phyloP scores from a whole-genome alignment of 2,329 filamentous ascomycete genomes.

The Colletotrichum navitas region DNA sequence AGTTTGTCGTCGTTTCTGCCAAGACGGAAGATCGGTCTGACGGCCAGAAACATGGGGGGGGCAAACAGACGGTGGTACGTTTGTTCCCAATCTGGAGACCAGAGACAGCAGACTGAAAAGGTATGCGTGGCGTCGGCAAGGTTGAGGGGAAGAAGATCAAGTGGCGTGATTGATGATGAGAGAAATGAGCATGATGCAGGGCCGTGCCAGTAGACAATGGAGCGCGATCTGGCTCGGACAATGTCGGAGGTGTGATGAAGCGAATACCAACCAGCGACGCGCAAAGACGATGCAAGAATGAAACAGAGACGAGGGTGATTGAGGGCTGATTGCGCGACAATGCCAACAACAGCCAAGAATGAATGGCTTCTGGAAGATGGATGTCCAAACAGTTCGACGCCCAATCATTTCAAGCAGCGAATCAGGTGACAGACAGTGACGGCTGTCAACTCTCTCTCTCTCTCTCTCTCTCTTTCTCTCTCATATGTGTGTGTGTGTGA shows the following conservation, averaged over 20 bases:
- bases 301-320: not conserved
- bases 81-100: not conserved
- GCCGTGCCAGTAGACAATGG: slow-evolving; percentile 21
- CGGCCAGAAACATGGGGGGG: not conserved
- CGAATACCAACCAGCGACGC: not conserved
- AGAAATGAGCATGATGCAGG: slow-evolving; percentile 38
- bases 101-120: not conserved
- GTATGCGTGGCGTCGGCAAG: slow-evolving; percentile 5
- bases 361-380: not conserved
- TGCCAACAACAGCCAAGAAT: not conserved
- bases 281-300: slow-evolving; percentile 1
- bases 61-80: slow-evolving; percentile 4
- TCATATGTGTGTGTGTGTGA: not conserved
- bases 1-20: slow-evolving; percentile 12
- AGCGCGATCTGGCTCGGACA: not conserved
- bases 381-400: not conserved
- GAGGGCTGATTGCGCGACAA: not conserved
- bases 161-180: slow-evolving; percentile 17
- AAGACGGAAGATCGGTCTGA: not conserved
- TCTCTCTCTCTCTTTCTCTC: not conserved
- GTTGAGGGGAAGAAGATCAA: slow-evolving; percentile 11
- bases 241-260: not conserved
- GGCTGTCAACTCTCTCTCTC: not conserved
- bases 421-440: not conserved
- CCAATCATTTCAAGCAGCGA: not conserved